Conservation (phyloP, 768 basidiomycete genomes). For the Pholiota microspora region DNA sequence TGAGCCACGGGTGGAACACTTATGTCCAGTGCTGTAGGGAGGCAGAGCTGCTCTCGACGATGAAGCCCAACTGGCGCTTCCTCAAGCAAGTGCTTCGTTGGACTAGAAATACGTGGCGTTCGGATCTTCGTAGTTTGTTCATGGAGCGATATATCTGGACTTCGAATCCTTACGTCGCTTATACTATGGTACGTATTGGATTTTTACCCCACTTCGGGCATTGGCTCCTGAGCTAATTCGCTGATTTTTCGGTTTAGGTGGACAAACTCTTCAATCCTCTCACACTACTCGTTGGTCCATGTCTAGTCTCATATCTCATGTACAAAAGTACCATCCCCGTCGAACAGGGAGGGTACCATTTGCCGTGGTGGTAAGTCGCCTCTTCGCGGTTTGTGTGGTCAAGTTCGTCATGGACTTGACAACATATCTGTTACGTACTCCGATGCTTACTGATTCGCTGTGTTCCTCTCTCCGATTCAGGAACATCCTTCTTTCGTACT, state of each 20-base stretch:
- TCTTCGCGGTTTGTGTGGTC: conserved; percentile 1
- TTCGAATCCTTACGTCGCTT: conserved; percentile 86
- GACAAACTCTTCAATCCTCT: conserved; percentile 87
- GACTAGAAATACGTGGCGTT: conserved; percentile 95
- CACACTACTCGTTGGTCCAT: conserved; percentile 82
- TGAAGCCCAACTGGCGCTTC: conserved; percentile 97
- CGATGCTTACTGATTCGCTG: background rate
- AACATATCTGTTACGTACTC: background rate
- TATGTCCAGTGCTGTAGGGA: conserved; percentile 87
- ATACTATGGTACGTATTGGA: conserved; percentile 77
- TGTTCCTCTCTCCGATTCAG: conserved; percentile 27
- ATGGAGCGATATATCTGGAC: conserved; percentile 89
- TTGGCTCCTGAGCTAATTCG: conserved; percentile 3
- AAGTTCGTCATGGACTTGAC: background rate
- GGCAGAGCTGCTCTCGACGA: conserved; percentile 84
- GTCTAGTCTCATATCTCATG: conserved; percentile 71
- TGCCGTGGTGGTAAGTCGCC: conserved; percentile 72
- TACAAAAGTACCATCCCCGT: conserved; percentile 75
- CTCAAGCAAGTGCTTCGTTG: conserved; percentile 90
- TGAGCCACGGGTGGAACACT: conserved; percentile 93
- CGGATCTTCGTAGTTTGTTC: conserved; percentile 84
- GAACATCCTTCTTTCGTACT: conserved; percentile 68
- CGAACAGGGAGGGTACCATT: conserved; percentile 70
- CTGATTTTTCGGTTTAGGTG: conserved; percentile 40
- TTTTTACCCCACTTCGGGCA: conserved; percentile 30